phyloP scores from a whole-genome alignment of 495 filamentous ascomycete species.

The Aspergillus conjunctus region DNA sequence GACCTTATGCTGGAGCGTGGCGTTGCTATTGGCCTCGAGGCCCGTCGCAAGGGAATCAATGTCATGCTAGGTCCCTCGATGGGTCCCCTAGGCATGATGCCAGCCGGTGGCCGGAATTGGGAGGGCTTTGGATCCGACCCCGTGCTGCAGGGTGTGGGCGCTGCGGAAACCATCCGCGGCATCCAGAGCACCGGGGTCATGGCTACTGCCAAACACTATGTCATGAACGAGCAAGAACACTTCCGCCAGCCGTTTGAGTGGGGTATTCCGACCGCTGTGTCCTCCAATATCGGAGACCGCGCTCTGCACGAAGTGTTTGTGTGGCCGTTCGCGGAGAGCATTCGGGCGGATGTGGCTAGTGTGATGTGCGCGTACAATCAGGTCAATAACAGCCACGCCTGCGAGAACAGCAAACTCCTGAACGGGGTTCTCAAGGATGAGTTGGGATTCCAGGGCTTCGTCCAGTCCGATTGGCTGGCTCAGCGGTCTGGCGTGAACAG shows the following conservation, averaged over 20 bases:
- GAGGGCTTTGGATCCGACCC: slow-evolving; percentile 83
- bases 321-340: slow-evolving; percentile 87
- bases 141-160: slow-evolving; percentile 68
- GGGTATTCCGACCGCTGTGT: slow-evolving; percentile 72
- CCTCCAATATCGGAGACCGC: slow-evolving; percentile 80
- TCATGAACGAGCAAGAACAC: slow-evolving; percentile 88
- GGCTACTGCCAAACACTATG: slow-evolving; percentile 80
- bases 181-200: slow-evolving; percentile 82
- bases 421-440: slow-evolving; percentile 96
- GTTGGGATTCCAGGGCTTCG: slow-evolving; percentile 90
- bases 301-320: slow-evolving; percentile 82
- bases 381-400: slow-evolving; percentile 90
- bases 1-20: slow-evolving; percentile 76
- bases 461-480: slow-evolving; percentile 92
- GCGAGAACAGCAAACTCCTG: slow-evolving; percentile 86
- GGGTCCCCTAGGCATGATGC: slow-evolving; percentile 78
- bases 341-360: slow-evolving; percentile 83
- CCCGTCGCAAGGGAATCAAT: slow-evolving; percentile 71
- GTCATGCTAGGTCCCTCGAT: slow-evolving; percentile 76
- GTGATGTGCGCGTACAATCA: slow-evolving; percentile 90
- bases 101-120: slow-evolving; percentile 89
- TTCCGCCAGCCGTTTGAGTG: slow-evolving; percentile 76
- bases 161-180: slow-evolving; percentile 69
- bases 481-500: slow-evolving; percentile 79
- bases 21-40: slow-evolving; percentile 66